Conservation (phyloP, 148 eudicot genomes). For the Heliamphora exappendiculata region DNA sequence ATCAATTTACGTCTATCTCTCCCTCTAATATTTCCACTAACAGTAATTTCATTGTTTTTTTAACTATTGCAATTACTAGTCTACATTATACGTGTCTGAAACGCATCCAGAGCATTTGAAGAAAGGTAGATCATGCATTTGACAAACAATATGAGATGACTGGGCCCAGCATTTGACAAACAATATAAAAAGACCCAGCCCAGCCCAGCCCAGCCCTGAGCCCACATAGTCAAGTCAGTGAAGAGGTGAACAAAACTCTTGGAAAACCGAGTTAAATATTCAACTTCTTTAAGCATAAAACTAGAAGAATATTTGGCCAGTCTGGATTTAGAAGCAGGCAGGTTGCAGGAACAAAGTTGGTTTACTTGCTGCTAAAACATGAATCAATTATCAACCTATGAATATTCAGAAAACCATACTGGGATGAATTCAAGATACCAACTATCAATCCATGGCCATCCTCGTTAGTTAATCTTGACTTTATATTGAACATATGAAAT, state of each 20-base stretch:
- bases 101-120: no score
- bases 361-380: not conserved
- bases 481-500: not conserved
- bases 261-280: not conserved
- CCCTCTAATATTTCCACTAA: no score
- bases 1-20: no score
- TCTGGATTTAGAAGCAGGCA: not conserved
- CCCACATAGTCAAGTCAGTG: no score
- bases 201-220: no score
- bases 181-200: no score
- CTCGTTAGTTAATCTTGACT: not conserved
- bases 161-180: no score
- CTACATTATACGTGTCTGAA: no score
- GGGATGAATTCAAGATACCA: not conserved
- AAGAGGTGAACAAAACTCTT: not conserved
- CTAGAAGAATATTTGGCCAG: not conserved
- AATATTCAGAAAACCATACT: not conserved
- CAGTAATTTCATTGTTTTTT: no score
- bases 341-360: not conserved
- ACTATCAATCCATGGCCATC: not conserved
- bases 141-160: no score
- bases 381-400: not conserved
- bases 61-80: no score
- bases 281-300: not conserved
- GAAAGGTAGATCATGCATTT: no score